Base-by-base conservation (phyloP, 306 rosid genomes). In the Citrullus colocynthis region DNA sequence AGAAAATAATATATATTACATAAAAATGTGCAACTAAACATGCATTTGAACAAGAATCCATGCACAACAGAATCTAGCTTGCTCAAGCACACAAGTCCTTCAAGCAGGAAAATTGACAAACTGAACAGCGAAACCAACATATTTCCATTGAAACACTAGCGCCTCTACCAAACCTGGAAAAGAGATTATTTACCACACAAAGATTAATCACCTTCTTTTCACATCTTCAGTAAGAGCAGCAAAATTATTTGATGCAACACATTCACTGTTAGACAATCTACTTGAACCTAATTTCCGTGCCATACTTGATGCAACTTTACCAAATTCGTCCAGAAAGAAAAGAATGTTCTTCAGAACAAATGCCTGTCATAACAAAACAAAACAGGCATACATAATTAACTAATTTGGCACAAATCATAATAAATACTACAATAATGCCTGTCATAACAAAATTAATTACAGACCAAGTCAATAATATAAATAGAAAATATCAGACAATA, bases 341-440 rank as follows among this genome's bases (percentile, higher is more conserved):
- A 95, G 80, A 66, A 95, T 85, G 87, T 92, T 85, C 87, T 92
- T 95, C 83, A 95, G 88, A 85, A 90, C 98, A 84, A 87, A 91
- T 66, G 97, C 98, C 98, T 95, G 97, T 67, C 76, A 81, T 55
- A 81, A 81, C 76, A 65, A 74, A 81, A 79, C 83, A 71, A 60
- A 78, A 83, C 61, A n/a, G 51, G 49, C 56, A 83, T 45, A 62
- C 28, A 24, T 24, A 83, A 77, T 56, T 76, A 83, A 24, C 28
- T 24, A 24, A 24, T 24, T 24, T 24, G 28, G 28, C 28, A 24
- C 28, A 24, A 24, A 24, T 24, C 28, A 24, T 24, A 24, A 24
- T 24, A 24, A 24, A 24, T 24, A 24, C 28, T 24, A 24, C 1
- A 24, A 24, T 24, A 87, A 91, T 66, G 97, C 98, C 98, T 95